Conservation (phyloP, 2,329 filamentous ascomycete genomes). For the Neofusicoccum parvum region DNA sequence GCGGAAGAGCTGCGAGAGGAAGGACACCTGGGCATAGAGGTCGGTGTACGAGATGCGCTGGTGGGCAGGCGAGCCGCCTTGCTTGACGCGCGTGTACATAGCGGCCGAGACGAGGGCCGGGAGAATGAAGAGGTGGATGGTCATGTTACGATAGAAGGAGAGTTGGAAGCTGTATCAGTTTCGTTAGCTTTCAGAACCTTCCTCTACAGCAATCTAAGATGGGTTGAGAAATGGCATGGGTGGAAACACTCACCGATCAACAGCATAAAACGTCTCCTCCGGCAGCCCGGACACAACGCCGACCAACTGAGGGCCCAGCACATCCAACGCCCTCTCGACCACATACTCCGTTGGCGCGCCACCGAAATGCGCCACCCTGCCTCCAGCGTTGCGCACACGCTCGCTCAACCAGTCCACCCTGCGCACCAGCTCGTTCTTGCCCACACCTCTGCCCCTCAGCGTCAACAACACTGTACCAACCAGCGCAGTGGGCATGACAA, state of each 20-base stretch:
- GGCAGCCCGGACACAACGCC: slow-evolving; percentile 76
- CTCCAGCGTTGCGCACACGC: slow-evolving; percentile 81
- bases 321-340: slow-evolving; percentile 85
- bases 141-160: slow-evolving; percentile 99
- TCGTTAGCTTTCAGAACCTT: background rate
- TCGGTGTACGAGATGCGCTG: slow-evolving; percentile 78
- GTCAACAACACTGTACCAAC: slow-evolving; percentile 94
- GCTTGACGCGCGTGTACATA: slow-evolving; percentile 89
- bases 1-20: slow-evolving; percentile 79
- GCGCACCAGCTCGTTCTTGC: slow-evolving; percentile 79
- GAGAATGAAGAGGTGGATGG: slow-evolving; percentile 94
- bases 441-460: slow-evolving; percentile 86
- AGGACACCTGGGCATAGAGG: slow-evolving; percentile 77
- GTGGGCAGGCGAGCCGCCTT: slow-evolving; percentile 78
- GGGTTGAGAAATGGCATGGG: background rate
- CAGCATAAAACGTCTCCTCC: slow-evolving; percentile 91
- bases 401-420: slow-evolving; percentile 88
- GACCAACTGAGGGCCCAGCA: slow-evolving; percentile 86
- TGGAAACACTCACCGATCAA: slow-evolving; percentile 64
- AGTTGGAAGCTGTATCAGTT: slow-evolving; percentile 72
- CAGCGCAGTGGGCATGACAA: slow-evolving; percentile 96
- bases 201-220: no score
- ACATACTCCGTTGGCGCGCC: slow-evolving; percentile 77
- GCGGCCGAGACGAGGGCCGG: slow-evolving; percentile 87
- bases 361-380: slow-evolving; percentile 91